Evolutionary conservation across 225 moss, liverwort and hornwort genomes (phyloP), one percentile per base, ranked within the genome.

Genomic region (Antitrichia curtipendula): DNA sequence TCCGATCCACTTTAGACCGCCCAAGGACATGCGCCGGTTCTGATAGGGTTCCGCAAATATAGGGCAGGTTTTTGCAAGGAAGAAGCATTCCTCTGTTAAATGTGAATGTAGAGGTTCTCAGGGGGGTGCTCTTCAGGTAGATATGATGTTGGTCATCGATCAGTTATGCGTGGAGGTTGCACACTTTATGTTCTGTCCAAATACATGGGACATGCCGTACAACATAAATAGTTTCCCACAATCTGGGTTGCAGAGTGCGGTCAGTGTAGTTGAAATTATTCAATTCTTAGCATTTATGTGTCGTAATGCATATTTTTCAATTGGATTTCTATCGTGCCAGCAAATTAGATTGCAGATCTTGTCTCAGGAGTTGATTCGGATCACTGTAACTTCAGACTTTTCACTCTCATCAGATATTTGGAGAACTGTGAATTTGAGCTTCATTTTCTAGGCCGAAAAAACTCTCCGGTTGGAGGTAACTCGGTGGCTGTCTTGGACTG

Each of bases 1-100:
- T 84, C 98, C 98, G 84, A 90, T 98, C 81, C 95, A 98, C 91
- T 98, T 98, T 80, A 96, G 95, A 87, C 98, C 98, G 66, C 98
- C 98, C 7, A 98, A 98, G 81, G 97, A 98, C 85, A 97, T 97
- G 95, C 96, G 98, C 59, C 95, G 98, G 83, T 98, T 98, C 75
- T 98, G 88, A 90, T 85, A 65, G 78, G 41, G 75, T 58, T 84
- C 14, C 69, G 81, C 72, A 54, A 28, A 69, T 69, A 5, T 81
- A 87, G 89, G 27, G 82, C n/a, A 86, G 74, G 10, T 53, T 80
- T 75, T 84, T 68, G 60, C 81, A 60, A 88, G 74, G 66, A 80
- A 29, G 45, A 15, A 72, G 45, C 36, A 29, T 81, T 34, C 77
- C 78, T 64, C 49, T 70, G 82, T 84, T 74, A 66, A 50, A 60